Base-by-base conservation (phyloP, 306 rosid species). In the Comarum palustre region DNA sequence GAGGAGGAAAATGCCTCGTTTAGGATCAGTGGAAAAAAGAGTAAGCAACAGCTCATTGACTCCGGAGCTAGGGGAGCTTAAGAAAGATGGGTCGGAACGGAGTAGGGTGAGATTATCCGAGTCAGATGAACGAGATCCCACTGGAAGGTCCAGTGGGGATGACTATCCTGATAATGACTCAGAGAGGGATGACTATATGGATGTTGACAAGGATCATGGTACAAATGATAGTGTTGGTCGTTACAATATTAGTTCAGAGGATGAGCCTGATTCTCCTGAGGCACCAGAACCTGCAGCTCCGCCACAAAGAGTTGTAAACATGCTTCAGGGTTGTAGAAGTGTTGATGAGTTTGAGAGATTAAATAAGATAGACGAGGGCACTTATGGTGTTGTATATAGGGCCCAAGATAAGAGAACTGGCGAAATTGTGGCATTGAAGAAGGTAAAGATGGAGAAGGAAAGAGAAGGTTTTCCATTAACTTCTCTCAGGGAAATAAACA, bases 401-500 rank as follows among this genome's bases (percentile, higher is more conserved):
- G 99, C 99, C 31, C 88, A 61, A 83, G 97, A 95, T 84, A 95
- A 88, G 84, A 92, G 87, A 78, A 85, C 93, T 0, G 96, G 96
- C 47, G 97, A 95, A 80, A 70, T 92, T 85, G 97, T 95, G 39
- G 99, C 99, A 3, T 82, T 95, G 91, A 95, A 95, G 91, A 95
- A 95, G 84, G 99, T 95, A 75, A 95, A 95, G 79, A 95, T 95
- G 99, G 99, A 95, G 85, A 95, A 95, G 88, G 99, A 95, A 82
- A 87, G 86, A 63, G 99, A 95, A 83, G 99, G 99, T 66, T 95
- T 95, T 73, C 99, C 99, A 4, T 79, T 95, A 87, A 95, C 99
- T 77, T 90, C 99, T 80, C 85, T 95, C 68, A 90, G 99, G 89
- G 99, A 95, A 90, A 95, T 95, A 85, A 95, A 95, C 68, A 83